Percentiles rank a stretch among this genome's conserved stretches.
Conservation (phyloP, 257 asterid species). For the Nicotiana attenuata region DNA sequence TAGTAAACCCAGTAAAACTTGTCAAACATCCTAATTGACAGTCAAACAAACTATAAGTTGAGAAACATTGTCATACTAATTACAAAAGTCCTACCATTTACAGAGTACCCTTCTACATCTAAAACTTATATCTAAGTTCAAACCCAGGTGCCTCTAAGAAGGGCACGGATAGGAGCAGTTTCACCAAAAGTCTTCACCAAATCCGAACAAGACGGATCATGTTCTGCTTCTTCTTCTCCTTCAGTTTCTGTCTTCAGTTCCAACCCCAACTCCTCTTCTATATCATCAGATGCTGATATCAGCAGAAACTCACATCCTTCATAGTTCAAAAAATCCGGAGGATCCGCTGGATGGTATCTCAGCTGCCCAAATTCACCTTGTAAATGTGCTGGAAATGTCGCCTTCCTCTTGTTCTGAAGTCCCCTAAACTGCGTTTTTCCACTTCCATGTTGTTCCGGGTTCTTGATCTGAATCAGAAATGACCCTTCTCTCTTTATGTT, state of each 20-base stretch:
- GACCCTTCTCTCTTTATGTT: conserved; percentile 60
- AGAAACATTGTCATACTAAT: background rate
- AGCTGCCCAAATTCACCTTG: conserved; percentile 49
- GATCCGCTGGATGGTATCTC: conserved; percentile 50
- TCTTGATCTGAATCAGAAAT: conserved; percentile 57
- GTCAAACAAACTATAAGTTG: background rate
- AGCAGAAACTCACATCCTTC: conserved; percentile 81
- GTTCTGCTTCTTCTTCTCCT: conserved; percentile 18
- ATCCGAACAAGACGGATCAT: conserved; percentile 46
- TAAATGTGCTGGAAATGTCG: conserved; percentile 48
- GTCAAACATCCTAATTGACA: background rate
- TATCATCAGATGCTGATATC: conserved; percentile 60
- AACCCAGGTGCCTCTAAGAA: conserved; percentile 60
- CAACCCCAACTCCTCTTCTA: conserved; percentile 61
- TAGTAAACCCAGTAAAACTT: no score
- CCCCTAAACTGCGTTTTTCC: conserved; percentile 29
- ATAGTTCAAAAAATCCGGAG: conserved; percentile 65
- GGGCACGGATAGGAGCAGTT: conserved; percentile 36
- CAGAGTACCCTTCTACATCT: background rate
- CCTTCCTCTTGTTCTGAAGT: conserved; percentile 49
- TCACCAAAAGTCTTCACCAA: conserved; percentile 44
- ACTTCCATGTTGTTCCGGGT: conserved; percentile 29
- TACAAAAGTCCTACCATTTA: background rate
- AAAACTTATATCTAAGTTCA: background rate
- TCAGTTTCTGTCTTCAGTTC: conserved; percentile 41